A percentile compares a stretch with the other conserved stretches of the same genome.
Conservation (phyloP, 2,329 filamentous ascomycete genomes). For the Chaetomium strumarium region DNA sequence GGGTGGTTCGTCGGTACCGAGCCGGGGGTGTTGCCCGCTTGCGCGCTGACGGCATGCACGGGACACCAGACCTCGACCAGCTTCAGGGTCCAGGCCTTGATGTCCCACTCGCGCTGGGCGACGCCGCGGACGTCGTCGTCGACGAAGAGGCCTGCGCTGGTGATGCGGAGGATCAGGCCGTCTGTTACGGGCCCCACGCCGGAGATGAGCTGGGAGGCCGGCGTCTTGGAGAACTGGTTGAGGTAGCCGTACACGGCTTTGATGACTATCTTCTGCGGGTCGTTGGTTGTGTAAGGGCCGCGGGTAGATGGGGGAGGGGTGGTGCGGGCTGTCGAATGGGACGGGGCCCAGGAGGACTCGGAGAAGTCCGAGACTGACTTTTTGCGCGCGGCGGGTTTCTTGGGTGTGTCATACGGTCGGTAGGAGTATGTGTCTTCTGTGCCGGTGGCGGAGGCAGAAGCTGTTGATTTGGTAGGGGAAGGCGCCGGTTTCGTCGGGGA, state of each 20-base stretch:
- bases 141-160: slow-evolving; percentile 91
- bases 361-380: slow-evolving; percentile 68
- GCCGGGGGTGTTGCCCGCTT: slow-evolving; percentile 36
- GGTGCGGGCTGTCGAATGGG: slow-evolving; percentile 75
- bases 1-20: slow-evolving; percentile 36
- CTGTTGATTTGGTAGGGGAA: slow-evolving; percentile 38
- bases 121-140: slow-evolving; percentile 90
- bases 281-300: slow-evolving; percentile 75
- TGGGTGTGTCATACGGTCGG: slow-evolving; percentile 69
- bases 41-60: slow-evolving; percentile 50
- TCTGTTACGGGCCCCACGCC: slow-evolving; percentile 83
- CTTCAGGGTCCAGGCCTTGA: slow-evolving; percentile 97
- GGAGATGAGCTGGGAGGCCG: slow-evolving; percentile 81
- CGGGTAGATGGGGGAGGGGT: slow-evolving; percentile 75
- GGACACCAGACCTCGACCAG: slow-evolving; percentile 82
- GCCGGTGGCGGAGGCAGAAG: slow-evolving; percentile 42
- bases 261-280: slow-evolving; percentile 94
- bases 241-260: slow-evolving; percentile 90
- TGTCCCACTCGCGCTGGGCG: slow-evolving; percentile 95
- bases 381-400: slow-evolving; percentile 46
- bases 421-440: slow-evolving; percentile 65
- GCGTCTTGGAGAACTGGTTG: slow-evolving; percentile 81
- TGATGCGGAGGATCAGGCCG: slow-evolving; percentile 84
- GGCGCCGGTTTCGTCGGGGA: slow-evolving; percentile 29
- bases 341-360: slow-evolving; percentile 80